phyloP scores from a whole-genome alignment of 352 stramenopile genomes.

The Phytopythium cucurbitacearum region DNA sequence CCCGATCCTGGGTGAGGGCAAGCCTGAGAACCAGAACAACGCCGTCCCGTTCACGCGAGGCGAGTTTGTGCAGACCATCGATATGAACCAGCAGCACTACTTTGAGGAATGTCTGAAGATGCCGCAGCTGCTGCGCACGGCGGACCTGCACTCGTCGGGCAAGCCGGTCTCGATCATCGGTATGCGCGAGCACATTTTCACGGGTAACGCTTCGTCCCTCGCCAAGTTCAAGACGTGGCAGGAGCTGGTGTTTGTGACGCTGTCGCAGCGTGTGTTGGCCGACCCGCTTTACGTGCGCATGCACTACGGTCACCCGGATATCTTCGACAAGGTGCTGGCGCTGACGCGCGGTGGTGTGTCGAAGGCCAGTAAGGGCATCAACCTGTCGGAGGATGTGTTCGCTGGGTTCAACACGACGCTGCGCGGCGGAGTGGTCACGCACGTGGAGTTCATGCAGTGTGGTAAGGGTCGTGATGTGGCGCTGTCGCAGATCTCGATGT shows the following conservation, averaged over 20 bases:
- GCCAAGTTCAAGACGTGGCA: conserved; percentile 87
- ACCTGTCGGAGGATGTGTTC: conserved; percentile 85
- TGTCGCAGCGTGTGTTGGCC: conserved; percentile 75
- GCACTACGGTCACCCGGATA: conserved; percentile 83
- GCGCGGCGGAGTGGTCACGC: conserved; percentile 68
- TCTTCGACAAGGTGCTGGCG: conserved; percentile 78
- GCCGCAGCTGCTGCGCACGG: conserved; percentile 70
- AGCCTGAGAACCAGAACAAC: conserved; percentile 87
- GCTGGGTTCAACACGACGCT: conserved; percentile 79
- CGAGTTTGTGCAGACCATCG: conserved; percentile 86
- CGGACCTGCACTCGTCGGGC: conserved; percentile 59
- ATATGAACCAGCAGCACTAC: conserved; percentile 89
- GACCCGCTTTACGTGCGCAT: conserved; percentile 72
- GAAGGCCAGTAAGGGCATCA: conserved; percentile 82
- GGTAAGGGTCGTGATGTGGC: conserved; percentile 83
- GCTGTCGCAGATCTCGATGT: conserved; percentile 85
- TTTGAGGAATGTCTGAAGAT: conserved; percentile 87
- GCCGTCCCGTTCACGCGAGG: conserved; percentile 72
- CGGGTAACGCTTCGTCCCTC: conserved; percentile 74
- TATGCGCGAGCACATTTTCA: conserved; percentile 88
- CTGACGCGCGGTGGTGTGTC: conserved; percentile 74
- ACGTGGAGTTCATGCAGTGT: conserved; percentile 87
- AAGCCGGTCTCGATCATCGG: conserved; percentile 79
- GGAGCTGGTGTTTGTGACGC: conserved; percentile 80
- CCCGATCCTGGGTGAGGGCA: conserved; percentile 77